Evolutionary conservation across 2,329 filamentous ascomycete genomes (phyloP), one percentile per base, ranked within the genome.

Genomic region (Fusarium humuli): DNA sequence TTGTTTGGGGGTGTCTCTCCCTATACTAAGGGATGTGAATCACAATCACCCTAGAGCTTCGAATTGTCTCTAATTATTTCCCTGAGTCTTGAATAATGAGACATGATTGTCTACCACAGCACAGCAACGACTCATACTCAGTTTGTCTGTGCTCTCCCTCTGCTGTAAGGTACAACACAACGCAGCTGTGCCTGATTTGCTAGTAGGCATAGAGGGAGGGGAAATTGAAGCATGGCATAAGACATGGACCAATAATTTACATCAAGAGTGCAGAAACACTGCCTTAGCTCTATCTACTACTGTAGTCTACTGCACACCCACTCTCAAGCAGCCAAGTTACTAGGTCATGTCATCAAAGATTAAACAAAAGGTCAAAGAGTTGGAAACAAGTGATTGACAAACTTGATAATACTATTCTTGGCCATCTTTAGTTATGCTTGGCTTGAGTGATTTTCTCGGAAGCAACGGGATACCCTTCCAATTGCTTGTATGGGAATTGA

Each of bases 161-260:
- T 64, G 55, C 68, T 71, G 68, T 69, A 71, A 71, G 68, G 68
- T 71, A 71, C 68, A 54, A 50, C 27, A 34, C 22, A n/a, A 41
- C 48, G 16, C 58, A 65, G 48, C 54, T 61, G 65, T 71, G 58
- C 67, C 63, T 71, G 67, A 27, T 57, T 68, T 66, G 32, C 37
- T 57, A 54, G 57, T 44, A 27, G 47, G 34, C 34, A 47, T 30
- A 40, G 41, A 67, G 57, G 48, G 61, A 61, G 61, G 48, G 60
- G 47, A 32, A 49, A 57, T 55, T 42, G 47, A 53, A 61, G 67
- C 67, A 70, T 54, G 57, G 40, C 32, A 67, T 46, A 40, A 49
- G 53, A 52, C 40, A 45, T 22, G 16, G 16, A 16, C 61, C 45
- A 61, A 67, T 69, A 44, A 55, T 55, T 32, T 25, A 10, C 25